Percentiles rank a stretch among this genome's conserved stretches.
phyloP scores from a whole-genome alignment of 768 basidiomycete genomes.

The Serendipita vermifera region DNA sequence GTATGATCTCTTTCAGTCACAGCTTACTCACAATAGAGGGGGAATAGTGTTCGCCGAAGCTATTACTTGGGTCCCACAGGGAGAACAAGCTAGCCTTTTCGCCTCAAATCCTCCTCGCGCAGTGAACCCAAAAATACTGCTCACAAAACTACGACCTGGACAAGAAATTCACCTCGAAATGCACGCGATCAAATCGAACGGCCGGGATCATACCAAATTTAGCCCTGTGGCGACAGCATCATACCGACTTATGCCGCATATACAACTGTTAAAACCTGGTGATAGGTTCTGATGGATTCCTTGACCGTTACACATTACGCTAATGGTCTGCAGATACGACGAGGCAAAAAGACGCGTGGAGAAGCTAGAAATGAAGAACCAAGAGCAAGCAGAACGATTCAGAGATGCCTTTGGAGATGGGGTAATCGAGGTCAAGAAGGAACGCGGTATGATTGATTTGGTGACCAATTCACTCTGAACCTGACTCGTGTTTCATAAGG shows the following conservation, averaged over 20 bases:
- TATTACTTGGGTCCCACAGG: constrained; percentile 66
- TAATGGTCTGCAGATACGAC: constrained; percentile 34
- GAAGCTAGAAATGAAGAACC: neutral
- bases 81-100: constrained; percentile 60
- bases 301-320: constrained; percentile 70
- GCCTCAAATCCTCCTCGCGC: constrained; percentile 42
- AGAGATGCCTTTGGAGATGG: constrained; percentile 9
- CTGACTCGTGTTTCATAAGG: constrained; percentile 23
- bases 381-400: constrained; percentile 2
- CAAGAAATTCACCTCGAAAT: constrained; percentile 75
- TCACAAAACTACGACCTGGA: constrained; percentile 85
- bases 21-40: neutral
- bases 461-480: neutral
- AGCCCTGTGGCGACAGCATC: constrained; percentile 90
- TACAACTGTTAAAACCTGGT: constrained; percentile 44
- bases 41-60: constrained; percentile 42
- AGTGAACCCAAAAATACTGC: constrained; percentile 68
- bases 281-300: constrained; percentile 48
- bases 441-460: constrained; percentile 12
- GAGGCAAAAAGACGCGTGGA: neutral
- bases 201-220: constrained; percentile 94
- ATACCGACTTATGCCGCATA: constrained; percentile 81
- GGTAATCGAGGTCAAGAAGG: constrained; percentile 15
- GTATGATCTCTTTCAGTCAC: constrained; percentile 16
- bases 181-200: constrained; percentile 85